phyloP scores from a whole-genome alignment of 163 green algal species.

The Chloromonas sp. region DNA sequence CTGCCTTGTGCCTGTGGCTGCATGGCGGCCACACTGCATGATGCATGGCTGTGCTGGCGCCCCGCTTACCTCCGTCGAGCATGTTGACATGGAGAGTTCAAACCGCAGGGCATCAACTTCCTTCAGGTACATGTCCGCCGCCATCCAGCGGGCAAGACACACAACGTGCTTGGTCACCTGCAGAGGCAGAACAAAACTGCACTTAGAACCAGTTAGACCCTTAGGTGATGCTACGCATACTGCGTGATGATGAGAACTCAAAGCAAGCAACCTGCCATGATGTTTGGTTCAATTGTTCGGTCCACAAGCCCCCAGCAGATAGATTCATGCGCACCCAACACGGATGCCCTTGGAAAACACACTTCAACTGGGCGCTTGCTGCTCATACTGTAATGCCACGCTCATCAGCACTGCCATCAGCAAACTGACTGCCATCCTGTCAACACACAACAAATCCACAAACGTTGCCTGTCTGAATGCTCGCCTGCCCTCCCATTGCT shows the following conservation, averaged over 20 bases:
- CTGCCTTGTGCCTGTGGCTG: not conserved
- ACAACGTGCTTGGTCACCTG: slow-evolving; percentile 74
- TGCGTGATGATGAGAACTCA: too few relatives aligned
- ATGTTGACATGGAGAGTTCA: slow-evolving; percentile 88
- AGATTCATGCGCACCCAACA: too few relatives aligned
- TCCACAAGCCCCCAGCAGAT: not conserved
- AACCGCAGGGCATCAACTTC: slow-evolving; percentile 91
- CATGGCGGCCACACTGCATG: not conserved
- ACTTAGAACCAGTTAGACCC: not conserved
- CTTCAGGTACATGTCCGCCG: slow-evolving; percentile 86
- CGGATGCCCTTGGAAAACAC: not conserved
- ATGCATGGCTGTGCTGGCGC: not conserved
- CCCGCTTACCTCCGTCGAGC: slow-evolving; percentile 35
- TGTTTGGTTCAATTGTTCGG: too few relatives aligned
- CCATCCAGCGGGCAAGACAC: slow-evolving; percentile 82
- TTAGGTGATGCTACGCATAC: too few relatives aligned
- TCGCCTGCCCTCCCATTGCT: not conserved
- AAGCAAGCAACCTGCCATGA: too few relatives aligned
- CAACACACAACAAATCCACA: too few relatives aligned
- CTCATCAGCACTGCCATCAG: too few relatives aligned
- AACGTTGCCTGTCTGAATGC: too few relatives aligned
- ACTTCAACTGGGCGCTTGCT: not conserved
- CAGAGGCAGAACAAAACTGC: not conserved
- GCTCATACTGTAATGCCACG: not conserved
- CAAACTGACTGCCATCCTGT: too few relatives aligned